These are phyloP conservation scores for Exophiala alcalophila DNA, from an alignment of 2,329 filamentous ascomycete genomes.

Conservation along the genomic window DNA sequence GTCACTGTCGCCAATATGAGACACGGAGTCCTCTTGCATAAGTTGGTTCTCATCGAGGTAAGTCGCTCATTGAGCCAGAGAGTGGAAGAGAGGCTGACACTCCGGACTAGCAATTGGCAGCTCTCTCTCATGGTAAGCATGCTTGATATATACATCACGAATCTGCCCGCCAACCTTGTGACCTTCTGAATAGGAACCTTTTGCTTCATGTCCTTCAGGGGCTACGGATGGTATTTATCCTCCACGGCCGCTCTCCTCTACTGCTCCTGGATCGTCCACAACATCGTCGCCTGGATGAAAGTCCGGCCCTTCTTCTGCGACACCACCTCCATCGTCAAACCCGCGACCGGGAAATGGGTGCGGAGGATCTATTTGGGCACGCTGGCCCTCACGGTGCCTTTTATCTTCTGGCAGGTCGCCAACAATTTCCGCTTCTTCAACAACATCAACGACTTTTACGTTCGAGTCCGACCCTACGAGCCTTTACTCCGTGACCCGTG, in stretches of 20 bases:
- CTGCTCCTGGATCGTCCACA: slow-evolving; percentile 63
- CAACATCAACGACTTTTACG: slow-evolving; percentile 52
- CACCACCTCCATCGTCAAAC: slow-evolving; percentile 45
- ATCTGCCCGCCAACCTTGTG: too few species aligned
- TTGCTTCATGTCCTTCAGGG: slow-evolving; percentile 54
- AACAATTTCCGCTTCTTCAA: slow-evolving; percentile 66
- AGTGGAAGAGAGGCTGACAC: slow-evolving; percentile 10
- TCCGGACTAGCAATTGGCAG: slow-evolving; percentile 21
- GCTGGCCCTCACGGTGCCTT: slow-evolving; percentile 58
- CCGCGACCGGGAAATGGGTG: slow-evolving; percentile 26
- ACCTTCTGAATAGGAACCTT: slow-evolving; percentile 15
- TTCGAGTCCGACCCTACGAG: slow-evolving; percentile 57
- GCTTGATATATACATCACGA: too few species aligned
- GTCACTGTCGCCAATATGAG: slow-evolving; percentile 46
- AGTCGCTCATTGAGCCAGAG: slow-evolving; percentile 6
- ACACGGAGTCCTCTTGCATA: slow-evolving; percentile 41
- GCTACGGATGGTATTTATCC: slow-evolving; percentile 63
- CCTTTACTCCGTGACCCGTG: slow-evolving; percentile 63
- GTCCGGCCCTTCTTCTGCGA: slow-evolving; percentile 58
- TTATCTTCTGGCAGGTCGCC: slow-evolving; percentile 64
- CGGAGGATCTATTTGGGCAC: slow-evolving; percentile 53
- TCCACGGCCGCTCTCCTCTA: slow-evolving; percentile 60
- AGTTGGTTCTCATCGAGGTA: slow-evolving; percentile 45
- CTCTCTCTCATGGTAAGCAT: slow-evolving; percentile 23
- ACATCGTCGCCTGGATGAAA: slow-evolving; percentile 67